phyloP scores from a whole-genome alignment of 192 early-diverging fungal species.

The Coemansia umbellata region DNA sequence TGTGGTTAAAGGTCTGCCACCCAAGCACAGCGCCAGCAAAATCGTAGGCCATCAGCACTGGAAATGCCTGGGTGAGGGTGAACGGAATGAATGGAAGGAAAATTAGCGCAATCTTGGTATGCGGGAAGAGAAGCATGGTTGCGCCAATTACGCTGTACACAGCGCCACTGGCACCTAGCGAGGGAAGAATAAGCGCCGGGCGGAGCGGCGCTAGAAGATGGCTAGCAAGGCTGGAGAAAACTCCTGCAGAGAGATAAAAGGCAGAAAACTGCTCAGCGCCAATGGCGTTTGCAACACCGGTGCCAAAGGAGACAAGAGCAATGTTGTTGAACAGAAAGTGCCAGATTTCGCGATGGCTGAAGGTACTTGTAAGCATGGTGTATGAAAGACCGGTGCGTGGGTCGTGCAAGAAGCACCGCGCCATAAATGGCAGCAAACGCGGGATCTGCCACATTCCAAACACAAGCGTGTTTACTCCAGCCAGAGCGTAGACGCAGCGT shows the following conservation, averaged over 20 bases:
- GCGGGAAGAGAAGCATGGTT: conserved; percentile 56
- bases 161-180: conserved; percentile 81
- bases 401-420: conserved; percentile 72
- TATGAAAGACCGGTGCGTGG: conserved; percentile 62
- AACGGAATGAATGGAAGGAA: conserved; percentile 58
- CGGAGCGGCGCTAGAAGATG: conserved; percentile 55
- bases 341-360: conserved; percentile 69
- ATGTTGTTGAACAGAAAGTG: conserved; percentile 83
- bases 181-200: conserved; percentile 53
- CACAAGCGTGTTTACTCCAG: conserved; percentile 69
- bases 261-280: conserved; percentile 70
- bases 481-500: conserved; percentile 49
- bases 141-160: conserved; percentile 68
- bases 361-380: conserved; percentile 75
- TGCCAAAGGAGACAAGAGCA: conserved; percentile 67
- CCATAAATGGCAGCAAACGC: conserved; percentile 65
- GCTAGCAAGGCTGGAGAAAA: conserved; percentile 61
- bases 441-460: conserved; percentile 75
- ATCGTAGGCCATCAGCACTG: conserved; percentile 66
- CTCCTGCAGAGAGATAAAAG: conserved; percentile 71
- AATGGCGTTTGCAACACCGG: conserved; percentile 48
- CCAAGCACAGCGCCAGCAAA: conserved; percentile 64
- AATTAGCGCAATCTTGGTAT: conserved; percentile 56
- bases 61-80: conserved; percentile 61
- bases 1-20: conserved; percentile 77